Base-by-base conservation (phyloP, 163 green algal genomes). In the Prototheca wickerhamii region DNA sequence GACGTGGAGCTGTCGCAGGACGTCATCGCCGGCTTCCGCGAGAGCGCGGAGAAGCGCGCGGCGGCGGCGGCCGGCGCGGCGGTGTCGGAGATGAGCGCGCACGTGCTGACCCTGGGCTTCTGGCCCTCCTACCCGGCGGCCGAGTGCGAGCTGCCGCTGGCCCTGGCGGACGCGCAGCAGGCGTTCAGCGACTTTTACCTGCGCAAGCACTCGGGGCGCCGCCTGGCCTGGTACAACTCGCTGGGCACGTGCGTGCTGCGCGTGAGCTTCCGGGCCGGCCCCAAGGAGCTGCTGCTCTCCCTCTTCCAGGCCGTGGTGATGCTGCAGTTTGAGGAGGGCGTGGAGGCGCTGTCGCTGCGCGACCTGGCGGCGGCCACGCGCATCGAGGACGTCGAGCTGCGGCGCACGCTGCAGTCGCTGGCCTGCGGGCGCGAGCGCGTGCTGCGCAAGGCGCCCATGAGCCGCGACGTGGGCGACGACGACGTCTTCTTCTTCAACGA, bases 281-380 rank as follows among this genome's bases (percentile, higher is more conserved):
- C 61, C 32, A 96, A 96, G 76, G 93, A 98, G 86, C 88, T 98
- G 34, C 78, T 73, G 3, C 89, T 98, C 8, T 95, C 86, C 33
- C 77, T 95, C 12, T 86, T 88, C 71, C 81, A 95, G 82, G 80
- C 86, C 5, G 72, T 84, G n/a, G 86, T 98, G 63, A 77, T 97
- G 33, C 81, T 95, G 82, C 73, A 95, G 35, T 98, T 96, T 83
- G 55, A 49, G 32, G 18, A 6, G 28, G 55, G 25, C 31, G 12
- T 25, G 0, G 82, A 94, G 32, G 51, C 18, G 12, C 76, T 97
- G 28, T 80, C 65, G 15, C 82, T 82, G 31, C 46, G 60, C 29
- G 86, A 97, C n/a, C 89, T 98, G 31, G 60, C 72, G 40, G 73
- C 76, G 18, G 77, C 52, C 28, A 79, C 58, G 15, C 73, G 76